phyloP scores from a whole-genome alignment of 495 filamentous ascomycete species.

The Xylaria acuta region DNA sequence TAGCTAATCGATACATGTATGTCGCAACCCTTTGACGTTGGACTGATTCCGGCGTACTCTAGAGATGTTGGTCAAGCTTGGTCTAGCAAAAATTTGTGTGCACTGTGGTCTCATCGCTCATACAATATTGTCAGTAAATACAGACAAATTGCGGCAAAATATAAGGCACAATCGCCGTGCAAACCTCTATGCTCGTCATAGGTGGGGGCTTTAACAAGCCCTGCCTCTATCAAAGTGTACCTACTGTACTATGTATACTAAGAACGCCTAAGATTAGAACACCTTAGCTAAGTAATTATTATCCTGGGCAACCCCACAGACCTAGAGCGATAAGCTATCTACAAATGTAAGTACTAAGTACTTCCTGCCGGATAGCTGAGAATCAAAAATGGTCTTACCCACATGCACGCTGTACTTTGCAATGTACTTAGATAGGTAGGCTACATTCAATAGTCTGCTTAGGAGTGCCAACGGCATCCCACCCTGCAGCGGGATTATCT shows the following conservation, averaged over 20 bases:
- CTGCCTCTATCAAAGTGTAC: too few relatives aligned
- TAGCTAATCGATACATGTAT: not conserved
- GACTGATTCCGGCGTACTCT: not conserved
- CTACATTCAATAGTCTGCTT: too few relatives aligned
- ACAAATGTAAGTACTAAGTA: too few relatives aligned
- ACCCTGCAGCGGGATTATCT: not conserved
- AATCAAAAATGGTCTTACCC: not conserved
- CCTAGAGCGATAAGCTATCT: constrained; percentile 6
- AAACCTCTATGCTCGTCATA: constrained; percentile 1
- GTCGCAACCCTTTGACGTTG: not conserved
- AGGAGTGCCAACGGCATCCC: not conserved
- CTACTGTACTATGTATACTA: not conserved
- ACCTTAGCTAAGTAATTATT: not conserved
- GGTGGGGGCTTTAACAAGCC: not conserved
- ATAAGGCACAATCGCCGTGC: not conserved
- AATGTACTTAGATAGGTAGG: not conserved
- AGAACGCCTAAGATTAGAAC: not conserved
- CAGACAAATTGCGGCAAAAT: not conserved
- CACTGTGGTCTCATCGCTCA: too few relatives aligned
- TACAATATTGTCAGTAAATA: not conserved
- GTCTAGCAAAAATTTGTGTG: not conserved
- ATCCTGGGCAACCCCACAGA: not conserved
- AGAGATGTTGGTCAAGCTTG: not conserved
- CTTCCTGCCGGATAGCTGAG: not conserved
- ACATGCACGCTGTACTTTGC: too few relatives aligned